Conservation (phyloP, 192 early-diverging fungal species). For the Rhizoclosmatium globosum region DNA sequence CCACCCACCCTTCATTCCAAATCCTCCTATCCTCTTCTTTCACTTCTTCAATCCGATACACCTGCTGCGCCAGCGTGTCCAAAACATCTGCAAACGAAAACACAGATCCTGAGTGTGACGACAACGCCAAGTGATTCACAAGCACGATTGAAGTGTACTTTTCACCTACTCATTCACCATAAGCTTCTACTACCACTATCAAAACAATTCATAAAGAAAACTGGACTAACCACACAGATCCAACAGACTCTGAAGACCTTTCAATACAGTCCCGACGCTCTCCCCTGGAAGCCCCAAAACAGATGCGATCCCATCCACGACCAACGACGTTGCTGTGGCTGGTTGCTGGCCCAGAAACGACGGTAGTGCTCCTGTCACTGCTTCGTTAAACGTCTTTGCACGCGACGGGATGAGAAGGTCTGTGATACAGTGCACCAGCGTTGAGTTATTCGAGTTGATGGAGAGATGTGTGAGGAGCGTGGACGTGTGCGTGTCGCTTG, state of each 20-base stretch:
- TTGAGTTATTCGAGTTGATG: too few species aligned
- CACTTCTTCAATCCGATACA: not conserved
- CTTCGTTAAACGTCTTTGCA: too few species aligned
- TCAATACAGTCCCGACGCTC: not conserved
- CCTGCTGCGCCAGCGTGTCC: slow-evolving; percentile 8
- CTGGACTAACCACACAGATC: not conserved
- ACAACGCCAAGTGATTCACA: not conserved
- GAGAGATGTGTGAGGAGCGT: too few species aligned
- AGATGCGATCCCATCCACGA: not conserved
- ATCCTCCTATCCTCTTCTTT: not conserved
- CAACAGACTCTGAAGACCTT: not conserved
- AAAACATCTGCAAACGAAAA: slow-evolving; percentile 14
- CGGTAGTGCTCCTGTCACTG: too few species aligned
- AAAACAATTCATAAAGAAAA: not conserved
- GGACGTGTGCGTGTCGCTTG: too few species aligned
- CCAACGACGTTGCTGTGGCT: not conserved
- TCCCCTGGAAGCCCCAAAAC: not conserved
- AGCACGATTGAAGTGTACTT: not conserved
- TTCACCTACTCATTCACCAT: not conserved
- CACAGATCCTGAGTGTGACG: not conserved
- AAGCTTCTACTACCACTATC: not conserved
- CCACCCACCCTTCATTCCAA: not conserved
- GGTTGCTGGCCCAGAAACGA: too few species aligned
- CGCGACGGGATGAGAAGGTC: too few species aligned
- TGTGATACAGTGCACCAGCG: too few species aligned